Evolutionary conservation across 305 asterid species (phyloP).

Genomic region (Ruellia speciosa): DNA sequence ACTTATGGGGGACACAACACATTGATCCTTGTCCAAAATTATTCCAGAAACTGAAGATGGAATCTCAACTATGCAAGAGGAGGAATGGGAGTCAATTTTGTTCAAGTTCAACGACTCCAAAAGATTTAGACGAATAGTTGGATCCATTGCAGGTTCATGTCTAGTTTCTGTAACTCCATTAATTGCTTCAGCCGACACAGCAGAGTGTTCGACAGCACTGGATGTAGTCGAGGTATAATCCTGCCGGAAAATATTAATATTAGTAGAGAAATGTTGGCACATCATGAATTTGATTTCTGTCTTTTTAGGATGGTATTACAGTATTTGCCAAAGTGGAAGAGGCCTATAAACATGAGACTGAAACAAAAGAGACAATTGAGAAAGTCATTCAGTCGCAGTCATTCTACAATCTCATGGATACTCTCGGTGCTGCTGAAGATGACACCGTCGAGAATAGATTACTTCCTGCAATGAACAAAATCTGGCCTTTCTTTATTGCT

Average conservation of each 20-base stretch:
- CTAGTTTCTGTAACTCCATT: conserved; percentile 67
- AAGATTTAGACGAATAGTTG: conserved; percentile 72
- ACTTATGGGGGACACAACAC: not conserved
- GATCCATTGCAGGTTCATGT: conserved; percentile 82
- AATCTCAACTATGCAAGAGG: conserved; percentile 30
- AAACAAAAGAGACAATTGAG: conserved; percentile 59
- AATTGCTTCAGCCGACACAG: conserved; percentile 64
- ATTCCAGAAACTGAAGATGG: conserved; percentile 25
- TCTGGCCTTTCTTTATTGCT: conserved; percentile 82
- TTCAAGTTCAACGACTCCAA: conserved; percentile 62
- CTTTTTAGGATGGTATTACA: conserved; percentile 56
- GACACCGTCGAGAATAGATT: conserved; percentile 68
- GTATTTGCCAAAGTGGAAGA: conserved; percentile 75
- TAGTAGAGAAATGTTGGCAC: too few relatives aligned
- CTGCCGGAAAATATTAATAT: not conserved
- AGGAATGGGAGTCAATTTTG: conserved; percentile 62
- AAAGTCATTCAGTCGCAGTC: conserved; percentile 38
- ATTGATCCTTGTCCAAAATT: conserved; percentile 13
- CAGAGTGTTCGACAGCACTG: conserved; percentile 65
- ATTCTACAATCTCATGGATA: conserved; percentile 54
- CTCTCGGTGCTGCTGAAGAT: conserved; percentile 61
- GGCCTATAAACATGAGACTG: conserved; percentile 68
- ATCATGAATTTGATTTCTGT: not conserved
- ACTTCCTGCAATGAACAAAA: conserved; percentile 91
- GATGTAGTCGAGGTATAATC: conserved; percentile 62